Percentiles rank a stretch among this genome's conserved stretches.
These are phyloP conservation scores for Chloranthus sessilifolius DNA, from an alignment of 164 flowering plant species.

Conservation along the genomic window DNA sequence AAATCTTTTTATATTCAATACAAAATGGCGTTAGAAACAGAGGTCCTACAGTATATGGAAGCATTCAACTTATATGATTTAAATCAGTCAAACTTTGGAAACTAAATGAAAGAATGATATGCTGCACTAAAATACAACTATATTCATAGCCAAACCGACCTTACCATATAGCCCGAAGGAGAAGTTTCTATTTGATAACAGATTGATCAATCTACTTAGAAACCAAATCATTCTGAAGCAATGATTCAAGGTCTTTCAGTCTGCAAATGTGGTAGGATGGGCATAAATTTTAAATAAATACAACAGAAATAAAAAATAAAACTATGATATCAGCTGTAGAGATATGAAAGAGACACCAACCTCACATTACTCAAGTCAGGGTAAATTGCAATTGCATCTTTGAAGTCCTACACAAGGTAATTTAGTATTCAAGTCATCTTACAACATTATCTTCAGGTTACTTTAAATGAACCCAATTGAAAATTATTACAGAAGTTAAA, in stretches of 20 bases:
- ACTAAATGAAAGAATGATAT: background rate
- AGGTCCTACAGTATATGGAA: no score
- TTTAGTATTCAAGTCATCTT: background rate
- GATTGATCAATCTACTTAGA: conserved; percentile 23
- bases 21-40: no score
- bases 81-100: no score
- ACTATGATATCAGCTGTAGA: background rate
- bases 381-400: conserved; percentile 73
- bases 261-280: conserved; percentile 29
- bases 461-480: background rate
- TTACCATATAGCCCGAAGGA: background rate
- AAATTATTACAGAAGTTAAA: background rate
- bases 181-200: background rate
- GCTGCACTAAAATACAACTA: background rate
- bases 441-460: background rate
- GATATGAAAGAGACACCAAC: conserved; percentile 27
- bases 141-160: background rate
- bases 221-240: conserved; percentile 50
- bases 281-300: conserved; percentile 1
- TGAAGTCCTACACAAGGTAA: conserved; percentile 55
- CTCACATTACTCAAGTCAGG: conserved; percentile 74
- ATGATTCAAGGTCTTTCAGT: conserved; percentile 52
- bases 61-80: no score
- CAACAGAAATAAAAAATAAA: background rate
- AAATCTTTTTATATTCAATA: no score